These are phyloP conservation scores for Coccomyxa subellipsoidea DNA, from an alignment of 163 green algal genomes.

Conservation along the genomic window DNA sequence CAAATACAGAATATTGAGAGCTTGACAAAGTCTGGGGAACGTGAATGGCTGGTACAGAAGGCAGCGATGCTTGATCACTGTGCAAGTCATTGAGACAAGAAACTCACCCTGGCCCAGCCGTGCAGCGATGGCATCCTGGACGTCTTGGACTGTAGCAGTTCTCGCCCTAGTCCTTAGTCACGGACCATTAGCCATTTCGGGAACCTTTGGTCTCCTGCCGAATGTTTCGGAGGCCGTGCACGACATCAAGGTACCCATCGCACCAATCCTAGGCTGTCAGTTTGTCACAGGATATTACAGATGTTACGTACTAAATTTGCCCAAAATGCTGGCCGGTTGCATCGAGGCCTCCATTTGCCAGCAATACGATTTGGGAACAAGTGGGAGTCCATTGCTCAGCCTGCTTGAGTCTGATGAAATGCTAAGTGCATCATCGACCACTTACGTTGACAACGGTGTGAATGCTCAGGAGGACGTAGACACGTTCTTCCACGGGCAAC, in stretches of 20 bases:
- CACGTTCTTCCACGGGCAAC: background rate
- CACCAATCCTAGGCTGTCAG: too few relatives aligned
- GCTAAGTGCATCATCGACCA: too few relatives aligned
- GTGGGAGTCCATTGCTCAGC: too few relatives aligned
- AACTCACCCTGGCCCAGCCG: background rate
- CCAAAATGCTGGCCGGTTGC: too few relatives aligned
- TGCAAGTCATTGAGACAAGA: background rate
- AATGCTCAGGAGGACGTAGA: background rate
- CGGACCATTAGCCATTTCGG: background rate
- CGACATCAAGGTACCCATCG: background rate
- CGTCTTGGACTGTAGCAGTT: background rate
- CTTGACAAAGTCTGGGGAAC: too few relatives aligned
- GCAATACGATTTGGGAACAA: too few relatives aligned
- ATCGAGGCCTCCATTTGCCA: too few relatives aligned
- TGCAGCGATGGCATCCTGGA: background rate
- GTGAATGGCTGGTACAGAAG: too few relatives aligned
- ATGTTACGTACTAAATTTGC: too few relatives aligned
- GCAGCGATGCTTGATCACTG: background rate
- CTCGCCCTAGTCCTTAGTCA: background rate
- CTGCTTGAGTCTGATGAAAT: too few relatives aligned
- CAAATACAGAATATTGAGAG: too few relatives aligned
- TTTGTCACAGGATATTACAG: too few relatives aligned
- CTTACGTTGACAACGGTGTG: background rate
- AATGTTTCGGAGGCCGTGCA: background rate
- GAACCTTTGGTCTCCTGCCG: background rate